phyloP scores from a whole-genome alignment of 805 yeast species.

The Metschnikowia hibisci region DNA sequence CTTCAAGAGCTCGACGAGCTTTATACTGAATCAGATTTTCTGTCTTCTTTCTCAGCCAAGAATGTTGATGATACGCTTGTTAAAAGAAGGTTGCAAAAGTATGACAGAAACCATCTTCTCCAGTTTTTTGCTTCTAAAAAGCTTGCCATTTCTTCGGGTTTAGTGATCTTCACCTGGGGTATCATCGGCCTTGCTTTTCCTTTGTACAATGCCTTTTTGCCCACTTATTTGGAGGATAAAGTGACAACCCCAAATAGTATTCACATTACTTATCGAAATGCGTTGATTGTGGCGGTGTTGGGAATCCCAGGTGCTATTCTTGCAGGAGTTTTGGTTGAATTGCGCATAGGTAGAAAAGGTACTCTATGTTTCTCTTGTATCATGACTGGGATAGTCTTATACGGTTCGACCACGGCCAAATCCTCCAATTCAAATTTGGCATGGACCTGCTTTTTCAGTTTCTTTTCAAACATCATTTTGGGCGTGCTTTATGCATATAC shows the following conservation, averaged over 20 bases:
- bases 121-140: constrained; percentile 44
- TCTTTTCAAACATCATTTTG: constrained; percentile 47
- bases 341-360: constrained; percentile 16
- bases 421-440: constrained; percentile 43
- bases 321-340: constrained; percentile 15
- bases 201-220: constrained; percentile 18
- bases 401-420: constrained; percentile 60
- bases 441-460: constrained; percentile 46
- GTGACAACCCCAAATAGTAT: constrained; percentile 28
- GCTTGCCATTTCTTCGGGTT: constrained; percentile 42
- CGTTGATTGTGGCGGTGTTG: constrained; percentile 16
- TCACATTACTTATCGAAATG: constrained; percentile 23
- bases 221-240: constrained; percentile 44
- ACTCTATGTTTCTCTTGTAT: constrained; percentile 43
- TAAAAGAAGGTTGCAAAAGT: constrained; percentile 16
- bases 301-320: constrained; percentile 16
- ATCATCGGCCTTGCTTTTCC: constrained; percentile 31
- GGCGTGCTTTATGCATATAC: constrained; percentile 63
- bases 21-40: constrained; percentile 16
- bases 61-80: background rate
- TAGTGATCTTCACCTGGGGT: constrained; percentile 49
- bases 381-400: constrained; percentile 53
- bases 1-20: constrained; percentile 41
- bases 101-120: constrained; percentile 36
- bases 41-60: constrained; percentile 1